Evolutionary conservation across 2,329 filamentous ascomycete species (phyloP), one percentile per base, ranked within the genome.

Genomic region (Phialophora expanda): DNA sequence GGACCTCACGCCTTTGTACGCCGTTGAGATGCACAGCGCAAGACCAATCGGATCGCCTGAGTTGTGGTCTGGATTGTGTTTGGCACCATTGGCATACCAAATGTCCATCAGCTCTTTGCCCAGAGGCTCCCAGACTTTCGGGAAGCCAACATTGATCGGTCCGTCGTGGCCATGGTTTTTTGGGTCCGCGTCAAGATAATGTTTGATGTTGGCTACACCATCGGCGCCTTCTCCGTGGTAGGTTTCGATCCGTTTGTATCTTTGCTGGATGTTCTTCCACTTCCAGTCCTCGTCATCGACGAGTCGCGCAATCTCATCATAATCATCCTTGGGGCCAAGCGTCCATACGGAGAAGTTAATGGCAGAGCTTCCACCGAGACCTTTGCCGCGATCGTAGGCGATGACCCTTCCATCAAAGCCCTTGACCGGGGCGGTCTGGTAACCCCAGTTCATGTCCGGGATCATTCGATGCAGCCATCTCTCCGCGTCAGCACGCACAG

Each of bases 31-130:
- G 17, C 80, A 71, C 51, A 83, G 74, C 1, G 80, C 80, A 75
- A 88, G 81, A 3, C 87, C 87, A 32, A 87, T 77, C 0, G 84
- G 85, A 70, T 88, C 80, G 0, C 86, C 86, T 7, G 82, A 84
- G 67, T 88, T 88, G 46, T 85, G 79, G 68, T 88, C 86, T 0
- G 78, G 77, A 66, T 87, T 87, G 20, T 81, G 68, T 0, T 79
- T 75, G 41, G 82, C 77, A 0, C 85, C 85, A 26, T 79, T 78
- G 44, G 83, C 73, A 64, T 84, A 78, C 48, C 84, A 83, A 6
- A 80, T 74, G 65, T 85, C 80, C 50, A 84, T 73, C 34, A 83
- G 69, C 0, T 76, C 76, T 5, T 77, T 72, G 2, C 86, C 66
- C 61, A 85, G 83, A 22, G 75, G 76, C 72, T 87, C 84, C 78